Evolutionary conservation across 441 rosid species (phyloP).

Genomic region (Erodium chrysanthum): DNA sequence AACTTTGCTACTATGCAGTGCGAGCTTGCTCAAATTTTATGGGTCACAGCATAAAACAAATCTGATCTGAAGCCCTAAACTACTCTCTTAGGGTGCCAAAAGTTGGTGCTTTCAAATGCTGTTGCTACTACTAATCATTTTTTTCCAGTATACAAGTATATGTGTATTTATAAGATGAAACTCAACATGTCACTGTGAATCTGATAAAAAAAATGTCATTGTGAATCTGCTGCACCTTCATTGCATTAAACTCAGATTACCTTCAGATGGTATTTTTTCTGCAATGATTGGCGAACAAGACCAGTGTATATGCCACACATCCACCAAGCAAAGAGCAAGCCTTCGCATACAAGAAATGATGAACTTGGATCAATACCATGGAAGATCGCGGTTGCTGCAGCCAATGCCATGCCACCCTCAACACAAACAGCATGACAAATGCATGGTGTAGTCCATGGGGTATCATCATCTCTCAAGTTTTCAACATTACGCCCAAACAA

Average conservation of each 20-base stretch:
- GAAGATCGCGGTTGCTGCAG: conserved; percentile 38
- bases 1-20: too few relatives aligned
- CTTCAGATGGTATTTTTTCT: conserved; percentile 62
- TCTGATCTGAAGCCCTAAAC: too few relatives aligned
- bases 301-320: conserved; percentile 76
- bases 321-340: conserved; percentile 72
- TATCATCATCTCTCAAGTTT: conserved; percentile 44
- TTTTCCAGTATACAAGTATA: too few relatives aligned
- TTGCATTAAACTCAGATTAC: conserved; percentile 20
- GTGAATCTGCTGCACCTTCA: too few relatives aligned
- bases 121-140: too few relatives aligned
- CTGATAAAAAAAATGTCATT: too few relatives aligned
- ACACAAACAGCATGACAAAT: conserved; percentile 52
- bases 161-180: too few relatives aligned
- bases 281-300: conserved; percentile 44
- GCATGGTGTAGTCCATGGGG: conserved; percentile 54
- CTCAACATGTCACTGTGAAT: too few relatives aligned
- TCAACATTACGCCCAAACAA: conserved; percentile 59
- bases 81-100: too few relatives aligned
- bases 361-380: conserved; percentile 58
- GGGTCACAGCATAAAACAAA: too few relatives aligned
- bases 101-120: too few relatives aligned
- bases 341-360: conserved; percentile 51
- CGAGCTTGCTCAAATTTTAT: too few relatives aligned
- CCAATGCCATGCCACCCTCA: conserved; percentile 54